Conservation (phyloP, 495 filamentous ascomycete genomes). For the Rhizodiscina lignyota region DNA sequence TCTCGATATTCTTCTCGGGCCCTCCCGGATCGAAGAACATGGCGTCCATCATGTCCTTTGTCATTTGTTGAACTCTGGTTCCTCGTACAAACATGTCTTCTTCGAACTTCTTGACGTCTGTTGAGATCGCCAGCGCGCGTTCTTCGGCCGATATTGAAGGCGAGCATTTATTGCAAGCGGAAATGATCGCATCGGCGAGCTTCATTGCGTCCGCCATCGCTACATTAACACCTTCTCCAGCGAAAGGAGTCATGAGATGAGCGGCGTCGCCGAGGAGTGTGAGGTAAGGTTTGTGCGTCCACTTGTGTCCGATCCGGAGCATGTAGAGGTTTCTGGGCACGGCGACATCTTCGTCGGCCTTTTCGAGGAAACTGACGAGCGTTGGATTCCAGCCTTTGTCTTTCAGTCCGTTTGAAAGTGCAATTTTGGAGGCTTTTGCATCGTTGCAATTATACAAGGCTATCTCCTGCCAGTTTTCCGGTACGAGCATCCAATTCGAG, state of each 20-base stretch:
- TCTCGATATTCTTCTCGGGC: no score
- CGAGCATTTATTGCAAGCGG: slow-evolving; percentile 3
- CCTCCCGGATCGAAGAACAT: no score
- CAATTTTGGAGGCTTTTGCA: no score
- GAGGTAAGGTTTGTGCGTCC: slow-evolving; percentile 26
- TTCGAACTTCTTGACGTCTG: slow-evolving; percentile 22
- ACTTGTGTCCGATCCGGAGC: slow-evolving; percentile 32
- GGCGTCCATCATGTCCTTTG: not conserved
- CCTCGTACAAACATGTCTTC: slow-evolving; percentile 16
- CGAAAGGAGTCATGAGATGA: slow-evolving; percentile 44
- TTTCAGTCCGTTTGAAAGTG: slow-evolving; percentile 13
- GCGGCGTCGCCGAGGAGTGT: slow-evolving; percentile 46
- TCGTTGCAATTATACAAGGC: no score
- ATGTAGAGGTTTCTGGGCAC: slow-evolving; percentile 24
- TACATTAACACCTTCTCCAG: slow-evolving; percentile 42
- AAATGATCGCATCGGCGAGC: slow-evolving; percentile 29
- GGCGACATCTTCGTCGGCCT: slow-evolving; percentile 2
- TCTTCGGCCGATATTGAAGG: no score
- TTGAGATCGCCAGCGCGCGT: slow-evolving; percentile 10
- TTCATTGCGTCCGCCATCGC: slow-evolving; percentile 41
- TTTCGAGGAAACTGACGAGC: slow-evolving; percentile 6
- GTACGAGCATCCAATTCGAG: slow-evolving; percentile 7
- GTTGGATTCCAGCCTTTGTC: slow-evolving; percentile 12
- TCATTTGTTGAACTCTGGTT: not conserved
- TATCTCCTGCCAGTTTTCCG: no score